These are phyloP conservation scores for Apiotrichum gracile DNA, from an alignment of 1,284 basidiomycete genomes.

Conservation along the genomic window DNA sequence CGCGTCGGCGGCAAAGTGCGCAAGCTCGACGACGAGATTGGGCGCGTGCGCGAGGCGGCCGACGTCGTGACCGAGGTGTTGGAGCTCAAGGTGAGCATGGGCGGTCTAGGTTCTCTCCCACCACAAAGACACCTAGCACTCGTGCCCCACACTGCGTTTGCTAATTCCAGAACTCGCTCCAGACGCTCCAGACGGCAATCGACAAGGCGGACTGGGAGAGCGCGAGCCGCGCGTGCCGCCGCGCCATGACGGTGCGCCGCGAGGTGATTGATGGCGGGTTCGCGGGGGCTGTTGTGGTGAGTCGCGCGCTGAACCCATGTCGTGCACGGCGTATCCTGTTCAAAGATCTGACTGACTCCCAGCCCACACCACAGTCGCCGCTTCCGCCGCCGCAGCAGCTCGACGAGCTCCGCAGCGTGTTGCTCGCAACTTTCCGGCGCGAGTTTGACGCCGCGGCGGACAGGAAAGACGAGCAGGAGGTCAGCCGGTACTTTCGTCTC, in stretches of 20 bases:
- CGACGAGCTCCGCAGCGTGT: slow-evolving; percentile 62
- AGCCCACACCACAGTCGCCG: slow-evolving; percentile 87
- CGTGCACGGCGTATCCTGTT: background rate
- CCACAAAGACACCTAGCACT: no score
- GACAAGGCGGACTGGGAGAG: slow-evolving; percentile 90
- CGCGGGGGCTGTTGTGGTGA: slow-evolving; percentile 77
- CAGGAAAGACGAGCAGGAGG: slow-evolving; percentile 71
- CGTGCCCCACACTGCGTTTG: no score
- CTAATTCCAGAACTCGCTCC: slow-evolving; percentile 62
- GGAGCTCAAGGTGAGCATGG: slow-evolving; percentile 75
- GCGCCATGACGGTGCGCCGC: slow-evolving; percentile 75
- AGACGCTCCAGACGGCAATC: slow-evolving; percentile 68
- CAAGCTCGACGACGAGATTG: slow-evolving; percentile 83
- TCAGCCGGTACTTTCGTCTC: slow-evolving; percentile 91
- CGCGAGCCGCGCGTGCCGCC: slow-evolving; percentile 79
- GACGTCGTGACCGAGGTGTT: slow-evolving; percentile 80
- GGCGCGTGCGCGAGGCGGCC: slow-evolving; percentile 71
- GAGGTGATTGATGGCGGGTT: slow-evolving; percentile 77
- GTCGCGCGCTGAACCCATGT: slow-evolving; percentile 24
- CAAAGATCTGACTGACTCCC: slow-evolving; percentile 5
- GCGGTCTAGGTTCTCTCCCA: slow-evolving; percentile 21
- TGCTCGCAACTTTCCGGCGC: slow-evolving; percentile 70
- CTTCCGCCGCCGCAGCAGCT: slow-evolving; percentile 79
- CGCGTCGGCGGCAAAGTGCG: slow-evolving; percentile 84
- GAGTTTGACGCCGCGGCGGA: slow-evolving; percentile 75